These are phyloP conservation scores for Chytriomyces sp. DNA, from an alignment of 192 early-diverging fungal species.

Conservation along the genomic window DNA sequence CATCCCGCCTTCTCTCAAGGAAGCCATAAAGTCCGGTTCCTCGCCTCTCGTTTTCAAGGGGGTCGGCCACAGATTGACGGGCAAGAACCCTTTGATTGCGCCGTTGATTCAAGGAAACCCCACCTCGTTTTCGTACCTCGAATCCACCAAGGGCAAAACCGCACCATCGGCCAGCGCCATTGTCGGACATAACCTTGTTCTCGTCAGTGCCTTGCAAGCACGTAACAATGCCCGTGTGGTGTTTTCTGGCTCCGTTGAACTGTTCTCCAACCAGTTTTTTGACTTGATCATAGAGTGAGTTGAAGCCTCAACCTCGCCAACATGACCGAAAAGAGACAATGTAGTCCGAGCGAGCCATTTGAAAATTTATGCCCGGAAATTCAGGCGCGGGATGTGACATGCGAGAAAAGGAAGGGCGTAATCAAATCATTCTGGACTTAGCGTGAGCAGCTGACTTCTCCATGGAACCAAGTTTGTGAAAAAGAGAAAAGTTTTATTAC, in stretches of 20 bases:
- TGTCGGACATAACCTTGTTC: constrained; percentile 63
- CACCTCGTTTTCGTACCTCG: constrained; percentile 68
- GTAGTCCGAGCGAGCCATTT: no score
- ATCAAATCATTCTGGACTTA: no score
- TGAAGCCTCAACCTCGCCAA: no score
- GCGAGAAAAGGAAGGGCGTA: no score
- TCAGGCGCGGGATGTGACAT: no score
- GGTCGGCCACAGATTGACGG: constrained; percentile 69
- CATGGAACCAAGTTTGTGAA: no score
- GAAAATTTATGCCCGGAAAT: no score
- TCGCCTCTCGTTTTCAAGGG: constrained; percentile 74
- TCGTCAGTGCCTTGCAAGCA: constrained; percentile 88
- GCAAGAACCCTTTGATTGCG: constrained; percentile 63
- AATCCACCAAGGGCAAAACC: constrained; percentile 32
- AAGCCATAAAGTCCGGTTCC: constrained; percentile 25
- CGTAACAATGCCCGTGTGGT: constrained; percentile 84
- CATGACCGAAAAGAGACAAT: no score
- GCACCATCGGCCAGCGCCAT: constrained; percentile 43
- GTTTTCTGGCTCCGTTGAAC: constrained; percentile 76
- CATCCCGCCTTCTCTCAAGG: constrained; percentile 26
- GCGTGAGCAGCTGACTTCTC: no score
- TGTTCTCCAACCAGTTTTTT: constrained; percentile 79
- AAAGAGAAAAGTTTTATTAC: no score
- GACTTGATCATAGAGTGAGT: constrained; percentile 31
- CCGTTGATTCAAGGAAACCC: constrained; percentile 61